A percentile compares a stretch with the other conserved stretches of the same genome.
These are phyloP conservation scores for Apiospora hydei DNA, from an alignment of 2,329 filamentous ascomycete genomes.

Conservation along the genomic window DNA sequence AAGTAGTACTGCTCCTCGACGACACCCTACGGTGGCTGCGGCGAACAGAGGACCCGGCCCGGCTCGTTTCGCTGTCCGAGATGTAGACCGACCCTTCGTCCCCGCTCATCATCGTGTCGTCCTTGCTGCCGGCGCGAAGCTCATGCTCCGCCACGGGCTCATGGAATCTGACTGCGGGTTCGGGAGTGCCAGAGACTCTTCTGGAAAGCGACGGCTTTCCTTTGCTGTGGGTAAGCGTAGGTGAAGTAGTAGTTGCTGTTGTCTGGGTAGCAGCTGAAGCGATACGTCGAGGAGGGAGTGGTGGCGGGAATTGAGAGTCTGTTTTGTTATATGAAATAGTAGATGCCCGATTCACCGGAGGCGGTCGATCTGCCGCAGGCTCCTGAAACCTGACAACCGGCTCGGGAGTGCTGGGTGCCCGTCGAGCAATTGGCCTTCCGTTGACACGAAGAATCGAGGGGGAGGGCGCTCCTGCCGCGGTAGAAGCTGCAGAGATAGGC, in stretches of 20 bases:
- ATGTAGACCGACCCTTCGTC: conserved; percentile 55
- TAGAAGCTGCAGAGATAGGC: conserved; percentile 1
- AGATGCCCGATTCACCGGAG: conserved; percentile 35
- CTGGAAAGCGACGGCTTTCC: conserved; percentile 27
- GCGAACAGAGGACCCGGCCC: conserved; percentile 47
- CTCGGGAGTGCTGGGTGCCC: conserved; percentile 29
- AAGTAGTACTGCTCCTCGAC: conserved; percentile 66
- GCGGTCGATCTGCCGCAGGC: conserved; percentile 32
- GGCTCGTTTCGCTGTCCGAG: conserved; percentile 57
- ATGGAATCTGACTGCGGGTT: conserved; percentile 33
- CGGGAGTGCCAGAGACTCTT: conserved; percentile 25
- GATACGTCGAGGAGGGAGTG: conserved; percentile 25
- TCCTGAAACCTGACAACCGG: conserved; percentile 34
- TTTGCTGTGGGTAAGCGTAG: conserved; percentile 13
- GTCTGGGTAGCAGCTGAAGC: neutral
- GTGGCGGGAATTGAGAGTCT: conserved; percentile 27
- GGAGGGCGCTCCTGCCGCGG: neutral
- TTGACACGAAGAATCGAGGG: conserved; percentile 17
- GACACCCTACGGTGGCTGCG: conserved; percentile 49
- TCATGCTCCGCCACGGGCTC: conserved; percentile 34
- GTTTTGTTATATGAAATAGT: conserved; percentile 32
- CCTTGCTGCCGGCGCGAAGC: conserved; percentile 30
- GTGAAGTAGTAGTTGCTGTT: neutral
- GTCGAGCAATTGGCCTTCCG: neutral
- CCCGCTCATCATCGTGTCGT: conserved; percentile 53